A percentile compares a stretch with the other conserved stretches of the same genome.
Evolutionary conservation across 2,329 filamentous ascomycete genomes (phyloP).

Genomic region (Rhinocladiella similis): DNA sequence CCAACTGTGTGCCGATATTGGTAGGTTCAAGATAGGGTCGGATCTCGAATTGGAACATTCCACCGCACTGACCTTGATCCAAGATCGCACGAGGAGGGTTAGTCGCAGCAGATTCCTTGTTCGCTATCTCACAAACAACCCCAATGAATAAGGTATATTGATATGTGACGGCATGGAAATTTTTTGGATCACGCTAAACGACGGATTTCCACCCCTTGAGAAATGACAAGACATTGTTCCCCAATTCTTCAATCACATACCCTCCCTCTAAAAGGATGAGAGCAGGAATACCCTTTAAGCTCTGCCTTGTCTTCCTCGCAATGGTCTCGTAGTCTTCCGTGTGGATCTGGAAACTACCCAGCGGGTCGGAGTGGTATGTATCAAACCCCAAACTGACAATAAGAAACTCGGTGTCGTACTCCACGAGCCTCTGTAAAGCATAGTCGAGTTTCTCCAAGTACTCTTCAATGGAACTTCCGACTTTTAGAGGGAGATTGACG

Average conservation of each 20-base stretch:
- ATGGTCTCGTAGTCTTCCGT: slow-evolving; percentile 29
- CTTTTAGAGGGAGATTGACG: slow-evolving; percentile 27
- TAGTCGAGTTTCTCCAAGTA: slow-evolving; percentile 24
- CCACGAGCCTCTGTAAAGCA: slow-evolving; percentile 15
- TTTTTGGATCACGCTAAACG: no score
- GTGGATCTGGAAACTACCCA: slow-evolving; percentile 28
- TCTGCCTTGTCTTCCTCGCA: slow-evolving; percentile 17
- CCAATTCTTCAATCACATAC: slow-evolving; percentile 29
- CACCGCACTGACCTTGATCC: no score
- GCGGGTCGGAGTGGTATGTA: slow-evolving; percentile 29
- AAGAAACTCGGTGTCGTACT: slow-evolving; percentile 24
- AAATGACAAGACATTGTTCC: slow-evolving; percentile 28
- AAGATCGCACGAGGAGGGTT: no score
- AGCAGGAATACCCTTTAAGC: slow-evolving; percentile 18
- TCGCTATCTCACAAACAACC: no score
- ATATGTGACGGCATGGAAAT: no score
- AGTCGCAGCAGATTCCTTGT: no score
- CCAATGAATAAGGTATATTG: no score
- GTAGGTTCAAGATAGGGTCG: no score
- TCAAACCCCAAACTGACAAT: slow-evolving; percentile 30
- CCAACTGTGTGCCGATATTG: no score
- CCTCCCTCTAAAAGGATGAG: slow-evolving; percentile 30
- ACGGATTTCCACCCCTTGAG: slow-evolving; percentile 26
- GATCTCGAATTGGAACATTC: no score
- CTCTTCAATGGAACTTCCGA: slow-evolving; percentile 21